Evolutionary conservation across 2,329 filamentous ascomycete species (phyloP).

Genomic region (Escovopsis weberi): DNA sequence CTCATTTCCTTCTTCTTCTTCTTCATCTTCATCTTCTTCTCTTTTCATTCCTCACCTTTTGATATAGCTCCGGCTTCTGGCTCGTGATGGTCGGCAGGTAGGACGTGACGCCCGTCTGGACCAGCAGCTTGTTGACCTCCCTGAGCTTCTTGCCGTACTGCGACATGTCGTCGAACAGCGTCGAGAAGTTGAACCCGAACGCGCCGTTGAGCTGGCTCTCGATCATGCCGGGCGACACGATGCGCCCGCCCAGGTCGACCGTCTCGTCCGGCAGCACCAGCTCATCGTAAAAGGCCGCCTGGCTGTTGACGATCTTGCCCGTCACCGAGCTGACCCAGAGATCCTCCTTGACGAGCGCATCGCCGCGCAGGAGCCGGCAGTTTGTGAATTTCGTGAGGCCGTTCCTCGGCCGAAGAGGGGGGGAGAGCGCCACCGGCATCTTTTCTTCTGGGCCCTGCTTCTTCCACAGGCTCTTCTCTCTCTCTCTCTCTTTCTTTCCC

Average conservation of each 20-base stretch:
- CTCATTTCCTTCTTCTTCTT: too few species aligned
- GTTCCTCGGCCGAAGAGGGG: constrained; percentile 22
- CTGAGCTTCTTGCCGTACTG: constrained; percentile 60
- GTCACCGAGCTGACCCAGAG: constrained; percentile 77
- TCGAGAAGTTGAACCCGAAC: constrained; percentile 85
- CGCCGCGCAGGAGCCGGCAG: constrained; percentile 59
- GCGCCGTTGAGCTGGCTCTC: constrained; percentile 87
- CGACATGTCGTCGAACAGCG: constrained; percentile 51
- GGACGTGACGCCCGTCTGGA: constrained; percentile 72
- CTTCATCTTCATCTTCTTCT: too few species aligned
- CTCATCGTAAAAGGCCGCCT: constrained; percentile 53
- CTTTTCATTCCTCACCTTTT: constrained; percentile 35
- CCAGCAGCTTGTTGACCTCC: constrained; percentile 55
- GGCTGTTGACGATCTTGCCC: constrained; percentile 66
- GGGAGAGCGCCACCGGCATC: constrained; percentile 35
- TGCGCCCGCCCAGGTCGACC: constrained; percentile 68
- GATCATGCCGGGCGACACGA: constrained; percentile 74
- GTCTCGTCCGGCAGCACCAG: constrained; percentile 55
- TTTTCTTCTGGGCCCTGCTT: constrained; percentile 6
- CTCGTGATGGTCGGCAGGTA: constrained; percentile 79
- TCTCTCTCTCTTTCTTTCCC: neutral
- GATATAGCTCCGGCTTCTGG: constrained; percentile 67
- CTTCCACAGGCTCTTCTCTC: neutral
- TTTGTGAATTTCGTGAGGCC: constrained; percentile 81
- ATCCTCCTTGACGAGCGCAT: constrained; percentile 57